Base-by-base conservation (phyloP, 2,329 filamentous ascomycete genomes). In the Annulohypoxylon truncatum region DNA sequence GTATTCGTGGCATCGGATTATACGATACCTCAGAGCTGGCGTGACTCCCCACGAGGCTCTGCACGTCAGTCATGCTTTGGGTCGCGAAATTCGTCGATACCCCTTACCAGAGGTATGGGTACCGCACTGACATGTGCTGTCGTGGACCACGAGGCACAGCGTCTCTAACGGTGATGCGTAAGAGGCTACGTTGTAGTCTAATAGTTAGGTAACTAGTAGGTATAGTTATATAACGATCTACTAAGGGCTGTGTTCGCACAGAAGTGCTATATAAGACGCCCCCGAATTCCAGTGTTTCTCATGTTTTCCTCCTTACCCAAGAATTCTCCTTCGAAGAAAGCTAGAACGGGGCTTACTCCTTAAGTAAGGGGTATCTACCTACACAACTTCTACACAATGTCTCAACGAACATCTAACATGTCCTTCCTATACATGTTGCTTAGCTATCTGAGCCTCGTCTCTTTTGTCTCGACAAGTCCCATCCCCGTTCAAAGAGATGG, bases 1-100 rank as follows among this genome's bases (percentile, higher is more conserved):
- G 52, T 63, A 70, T 65, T 70, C 64, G 67, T 66, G 67, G 61
- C 61, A 68, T 42, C 57, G 58, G 40, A 56, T 57, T 67, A 70
- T 60, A 67, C 67, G 64, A 64, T 62, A 35, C 52, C 7, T 33
- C 13, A 47, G 26, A 22, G 48, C 55, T 40, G 51, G 40, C 53
- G 66, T 69, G 54, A 63, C 57, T 48, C 31, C 33, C 55, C 40
- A 35, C 38, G 57, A 58, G 58, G 56, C 64, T 67, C 64, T 62
- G 61, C 47, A 67, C 28, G 54, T 69, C 59, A 65, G 61, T 51
- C 50, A 54, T 59, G 26, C 40, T 44, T 31, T 44, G 35, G 63
- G 22, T 64, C 52, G 51, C 59, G 55, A 60, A 40, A 64, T 54
- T 54, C 54, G 44, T 54, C 28, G 31, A 50, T 55, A 47, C 38